Percentiles rank a stretch among this genome's conserved stretches.
Conservation (phyloP, 805 yeast species). For the Candida tallmaniae region DNA sequence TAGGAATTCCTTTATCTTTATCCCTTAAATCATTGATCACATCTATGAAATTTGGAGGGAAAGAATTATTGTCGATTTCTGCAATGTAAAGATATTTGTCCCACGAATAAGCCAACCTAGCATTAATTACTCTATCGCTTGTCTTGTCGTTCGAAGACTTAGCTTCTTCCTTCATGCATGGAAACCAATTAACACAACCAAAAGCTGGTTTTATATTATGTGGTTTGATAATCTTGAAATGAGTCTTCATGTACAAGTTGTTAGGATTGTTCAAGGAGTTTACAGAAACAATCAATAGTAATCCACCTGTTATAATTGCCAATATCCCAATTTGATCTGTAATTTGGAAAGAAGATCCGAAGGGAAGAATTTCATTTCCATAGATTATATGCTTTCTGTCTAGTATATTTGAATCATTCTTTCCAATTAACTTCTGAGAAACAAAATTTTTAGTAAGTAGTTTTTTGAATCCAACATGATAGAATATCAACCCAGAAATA, state of each 20-base stretch:
- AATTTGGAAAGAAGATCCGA: conserved; percentile 50
- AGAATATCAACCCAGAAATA: conserved; percentile 42
- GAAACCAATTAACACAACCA: conserved; percentile 57
- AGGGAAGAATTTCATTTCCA: conserved; percentile 49
- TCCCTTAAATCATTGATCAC: conserved; percentile 29
- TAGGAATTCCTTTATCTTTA: conserved; percentile 30
- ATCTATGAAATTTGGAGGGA: conserved; percentile 23
- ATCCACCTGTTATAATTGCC: conserved; percentile 53
- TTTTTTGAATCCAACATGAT: conserved; percentile 60
- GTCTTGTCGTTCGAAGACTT: too few species aligned
- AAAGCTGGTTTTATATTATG: conserved; percentile 17
- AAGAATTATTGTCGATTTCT: conserved; percentile 40
- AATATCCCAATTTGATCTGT: conserved; percentile 57
- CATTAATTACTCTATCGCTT: conserved; percentile 17
- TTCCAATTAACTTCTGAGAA: conserved; percentile 52
- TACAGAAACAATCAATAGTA: conserved; percentile 51
- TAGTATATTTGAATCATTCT: conserved; percentile 19
- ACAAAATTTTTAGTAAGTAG: conserved; percentile 47
- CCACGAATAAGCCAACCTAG: conserved; percentile 67
- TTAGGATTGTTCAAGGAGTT: conserved; percentile 37
- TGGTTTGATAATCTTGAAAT: conserved; percentile 46
- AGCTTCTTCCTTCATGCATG: conserved; percentile 35
- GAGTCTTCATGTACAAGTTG: conserved; percentile 35
- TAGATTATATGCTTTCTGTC: conserved; percentile 15
- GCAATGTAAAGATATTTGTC: conserved; percentile 53